Evolutionary conservation across 495 filamentous ascomycete genomes (phyloP).

Genomic region (Thermothielavioides terrestris): DNA sequence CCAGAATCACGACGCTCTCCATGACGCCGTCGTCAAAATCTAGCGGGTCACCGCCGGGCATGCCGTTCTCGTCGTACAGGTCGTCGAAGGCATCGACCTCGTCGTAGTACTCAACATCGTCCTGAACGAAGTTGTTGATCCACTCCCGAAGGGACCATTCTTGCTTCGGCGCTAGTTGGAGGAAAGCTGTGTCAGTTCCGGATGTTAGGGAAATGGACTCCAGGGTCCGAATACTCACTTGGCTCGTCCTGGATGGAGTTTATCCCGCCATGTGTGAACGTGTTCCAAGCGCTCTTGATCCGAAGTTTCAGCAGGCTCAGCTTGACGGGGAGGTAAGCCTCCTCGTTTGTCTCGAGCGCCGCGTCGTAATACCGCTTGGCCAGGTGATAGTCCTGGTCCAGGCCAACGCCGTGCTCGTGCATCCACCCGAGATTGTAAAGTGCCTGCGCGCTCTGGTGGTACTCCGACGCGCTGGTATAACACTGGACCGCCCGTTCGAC

Average conservation of each 20-base stretch:
- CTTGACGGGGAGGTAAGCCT: conserved; percentile 91
- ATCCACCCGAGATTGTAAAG: conserved; percentile 99
- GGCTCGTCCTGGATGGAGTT: conserved; percentile 86
- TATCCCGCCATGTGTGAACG: conserved; percentile 75
- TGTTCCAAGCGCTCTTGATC: conserved; percentile 84
- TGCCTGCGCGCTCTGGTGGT: conserved; percentile 83
- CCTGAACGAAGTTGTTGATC: conserved; percentile 72
- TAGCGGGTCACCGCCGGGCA: conserved; percentile 40
- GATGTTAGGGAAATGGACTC: too few species aligned
- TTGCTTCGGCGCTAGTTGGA: conserved; percentile 60
- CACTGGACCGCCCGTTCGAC: conserved; percentile 85
- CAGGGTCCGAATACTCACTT: too few species aligned
- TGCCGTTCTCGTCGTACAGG: conserved; percentile 44
- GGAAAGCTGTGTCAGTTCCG: too few species aligned
- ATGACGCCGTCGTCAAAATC: conserved; percentile 58
- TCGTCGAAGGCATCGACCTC: conserved; percentile 53
- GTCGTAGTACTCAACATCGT: conserved; percentile 57
- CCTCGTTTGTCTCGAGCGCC: conserved; percentile 79
- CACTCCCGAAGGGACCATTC: conserved; percentile 73
- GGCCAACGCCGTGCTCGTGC: conserved; percentile 93
- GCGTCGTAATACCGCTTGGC: conserved; percentile 95
- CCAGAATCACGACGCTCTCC: conserved; percentile 78
- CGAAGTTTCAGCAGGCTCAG: conserved; percentile 81
- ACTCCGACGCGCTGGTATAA: conserved; percentile 86
- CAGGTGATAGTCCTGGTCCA: conserved; percentile 93